These are phyloP conservation scores for Ramichloridium luteum DNA, from an alignment of 2,329 filamentous ascomycete species.

Conservation along the genomic window DNA sequence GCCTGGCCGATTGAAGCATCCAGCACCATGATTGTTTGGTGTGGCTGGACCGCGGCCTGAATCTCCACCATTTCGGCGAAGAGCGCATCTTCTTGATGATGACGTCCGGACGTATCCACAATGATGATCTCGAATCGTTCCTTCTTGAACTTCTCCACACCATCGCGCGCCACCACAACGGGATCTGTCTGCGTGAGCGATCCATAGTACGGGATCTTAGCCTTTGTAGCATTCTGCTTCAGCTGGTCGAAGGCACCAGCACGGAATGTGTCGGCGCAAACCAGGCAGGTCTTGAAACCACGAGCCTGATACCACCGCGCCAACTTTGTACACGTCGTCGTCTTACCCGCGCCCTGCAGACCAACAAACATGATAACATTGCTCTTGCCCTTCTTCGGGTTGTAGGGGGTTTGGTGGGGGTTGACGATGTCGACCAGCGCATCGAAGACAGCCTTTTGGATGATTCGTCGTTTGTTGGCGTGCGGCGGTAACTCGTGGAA, in stretches of 20 bases:
- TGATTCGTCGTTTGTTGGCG: slow-evolving; percentile 96
- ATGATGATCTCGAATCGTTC: slow-evolving; percentile 98
- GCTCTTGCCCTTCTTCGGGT: slow-evolving; percentile 87
- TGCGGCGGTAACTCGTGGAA: slow-evolving; percentile 84
- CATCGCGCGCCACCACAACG: slow-evolving; percentile 82
- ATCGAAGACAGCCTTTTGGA: slow-evolving; percentile 96
- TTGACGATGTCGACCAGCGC: slow-evolving; percentile 92
- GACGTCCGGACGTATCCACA: slow-evolving; percentile 89
- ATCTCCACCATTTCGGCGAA: slow-evolving; percentile 99
- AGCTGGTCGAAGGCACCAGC: slow-evolving; percentile 96
- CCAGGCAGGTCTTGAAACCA: slow-evolving; percentile 83
- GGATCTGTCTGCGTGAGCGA: slow-evolving; percentile 94
- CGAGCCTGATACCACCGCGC: slow-evolving; percentile 88
- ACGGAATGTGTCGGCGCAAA: slow-evolving; percentile 97
- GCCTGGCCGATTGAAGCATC: slow-evolving; percentile 95
- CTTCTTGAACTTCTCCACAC: slow-evolving; percentile 98
- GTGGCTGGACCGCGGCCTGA: slow-evolving; percentile 74
- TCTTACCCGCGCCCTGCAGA: slow-evolving; percentile 94
- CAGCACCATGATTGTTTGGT: slow-evolving; percentile 97
- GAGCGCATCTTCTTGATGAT: slow-evolving; percentile 85
- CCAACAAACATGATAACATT: slow-evolving; percentile 99
- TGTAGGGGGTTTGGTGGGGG: slow-evolving; percentile 88
- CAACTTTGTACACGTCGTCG: slow-evolving; percentile 94
- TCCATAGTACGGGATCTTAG: slow-evolving; percentile 97
- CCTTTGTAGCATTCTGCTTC: slow-evolving; percentile 97